These are phyloP conservation scores for Samsoniella hepiali DNA, from an alignment of 2,329 filamentous ascomycete genomes.

Conservation along the genomic window DNA sequence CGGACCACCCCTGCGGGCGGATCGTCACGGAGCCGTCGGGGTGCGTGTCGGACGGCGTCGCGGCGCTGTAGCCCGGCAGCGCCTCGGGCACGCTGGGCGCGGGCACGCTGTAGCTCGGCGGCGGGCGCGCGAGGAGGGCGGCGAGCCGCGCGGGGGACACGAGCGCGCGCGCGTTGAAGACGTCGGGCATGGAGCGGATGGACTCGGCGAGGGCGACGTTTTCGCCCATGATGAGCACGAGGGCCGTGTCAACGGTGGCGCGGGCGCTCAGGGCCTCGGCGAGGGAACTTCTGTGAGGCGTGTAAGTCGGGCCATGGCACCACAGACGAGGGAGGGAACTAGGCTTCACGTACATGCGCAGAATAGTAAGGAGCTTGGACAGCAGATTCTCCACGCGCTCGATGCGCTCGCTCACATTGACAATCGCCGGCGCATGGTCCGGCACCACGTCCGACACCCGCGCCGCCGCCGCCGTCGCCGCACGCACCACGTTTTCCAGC, in stretches of 20 bases:
- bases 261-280: conserved; percentile 19
- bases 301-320: neutral
- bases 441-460: neutral
- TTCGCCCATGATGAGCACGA: conserved; percentile 19
- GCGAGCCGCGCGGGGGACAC: conserved; percentile 14
- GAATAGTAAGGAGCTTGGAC: conserved; percentile 21
- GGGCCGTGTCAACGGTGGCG: conserved; percentile 12
- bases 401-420: conserved; percentile 20
- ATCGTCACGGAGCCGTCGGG: conserved; percentile 28
- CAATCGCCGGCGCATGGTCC: conserved; percentile 7
- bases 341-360: conserved; percentile 20
- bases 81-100: conserved; percentile 11
- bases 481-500: conserved; percentile 19
- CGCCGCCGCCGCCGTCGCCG: neutral
- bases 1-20: conserved; percentile 19
- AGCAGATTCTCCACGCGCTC: conserved; percentile 19
- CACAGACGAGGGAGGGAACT: no score
- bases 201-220: conserved; percentile 20
- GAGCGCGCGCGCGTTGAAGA: conserved; percentile 16
- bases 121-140: conserved; percentile 17
- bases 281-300: conserved; percentile 15
- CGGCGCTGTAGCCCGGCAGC: conserved; percentile 21
- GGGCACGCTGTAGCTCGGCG: conserved; percentile 19
- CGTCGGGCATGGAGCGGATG: conserved; percentile 20
- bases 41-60: conserved; percentile 26